Percentiles rank a stretch among this genome's conserved stretches.
phyloP scores from a whole-genome alignment of 345 rosid species.

The Geranium brycei region DNA sequence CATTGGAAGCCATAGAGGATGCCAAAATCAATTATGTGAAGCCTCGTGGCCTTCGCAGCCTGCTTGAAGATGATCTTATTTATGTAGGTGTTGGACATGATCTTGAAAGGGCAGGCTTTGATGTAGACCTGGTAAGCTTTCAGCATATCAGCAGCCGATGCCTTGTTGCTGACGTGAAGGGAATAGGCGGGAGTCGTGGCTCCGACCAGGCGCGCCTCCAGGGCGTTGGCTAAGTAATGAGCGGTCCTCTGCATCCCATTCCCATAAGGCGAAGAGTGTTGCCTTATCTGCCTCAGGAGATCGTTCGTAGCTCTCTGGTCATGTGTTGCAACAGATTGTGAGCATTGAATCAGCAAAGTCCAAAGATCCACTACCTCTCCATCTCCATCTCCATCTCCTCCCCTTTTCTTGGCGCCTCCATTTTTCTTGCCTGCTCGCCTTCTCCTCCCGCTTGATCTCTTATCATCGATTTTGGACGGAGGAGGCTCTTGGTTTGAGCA shows the following conservation, averaged over 20 bases:
- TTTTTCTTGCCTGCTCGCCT: conserved; percentile 6
- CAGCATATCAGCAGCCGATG: conserved; percentile 43
- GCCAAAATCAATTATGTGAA: conserved; percentile 74
- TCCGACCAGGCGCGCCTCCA: background rate
- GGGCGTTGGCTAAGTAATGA: background rate
- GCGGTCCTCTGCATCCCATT: background rate
- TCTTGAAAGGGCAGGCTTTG: conserved; percentile 36
- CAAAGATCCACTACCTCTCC: conserved; percentile 38
- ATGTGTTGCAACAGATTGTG: background rate
- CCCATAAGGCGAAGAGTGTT: background rate
- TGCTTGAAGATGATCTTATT: conserved; percentile 34
- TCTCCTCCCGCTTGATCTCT: background rate
- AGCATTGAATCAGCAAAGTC: background rate
- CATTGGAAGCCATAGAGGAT: conserved; percentile 74
- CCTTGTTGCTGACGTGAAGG: conserved; percentile 7
- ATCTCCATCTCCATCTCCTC: conserved; percentile 8
- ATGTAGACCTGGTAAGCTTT: conserved; percentile 38
- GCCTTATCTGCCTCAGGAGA: background rate
- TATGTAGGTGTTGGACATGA: conserved; percentile 35
- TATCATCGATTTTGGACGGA: too few relatives aligned
- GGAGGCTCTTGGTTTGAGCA: too few relatives aligned
- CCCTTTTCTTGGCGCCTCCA: conserved; percentile 13
- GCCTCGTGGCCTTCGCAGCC: conserved; percentile 34
- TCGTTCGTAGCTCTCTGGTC: background rate
- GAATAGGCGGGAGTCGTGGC: background rate